phyloP scores from a whole-genome alignment of 1,139 yeast genomes.

The Sugiyamaella paludigena region DNA sequence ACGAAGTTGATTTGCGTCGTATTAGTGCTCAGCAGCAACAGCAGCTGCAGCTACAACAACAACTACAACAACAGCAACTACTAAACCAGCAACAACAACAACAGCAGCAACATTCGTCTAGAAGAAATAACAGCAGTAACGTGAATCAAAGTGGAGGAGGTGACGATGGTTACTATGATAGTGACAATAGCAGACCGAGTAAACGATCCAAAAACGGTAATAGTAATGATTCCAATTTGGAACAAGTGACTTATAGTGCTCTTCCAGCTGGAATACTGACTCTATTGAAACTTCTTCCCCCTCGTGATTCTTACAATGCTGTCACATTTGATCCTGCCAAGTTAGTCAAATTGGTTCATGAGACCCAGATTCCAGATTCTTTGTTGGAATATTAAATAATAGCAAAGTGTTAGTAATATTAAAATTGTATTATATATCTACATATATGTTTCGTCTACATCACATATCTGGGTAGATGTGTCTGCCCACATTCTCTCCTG shows the following conservation, averaged over 20 bases:
- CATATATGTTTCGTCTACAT: no score
- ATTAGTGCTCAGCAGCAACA: constrained; percentile 4
- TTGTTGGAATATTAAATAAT: not conserved
- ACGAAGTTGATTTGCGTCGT: constrained; percentile 42
- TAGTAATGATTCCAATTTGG: constrained; percentile 7
- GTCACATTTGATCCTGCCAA: constrained; percentile 30
- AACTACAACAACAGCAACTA: constrained; percentile 6
- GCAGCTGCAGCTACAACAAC: constrained; percentile 5
- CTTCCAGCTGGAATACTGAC: constrained; percentile 29
- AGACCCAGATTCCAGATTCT: constrained; percentile 22
- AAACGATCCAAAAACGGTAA: constrained; percentile 19
- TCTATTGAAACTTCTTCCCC: constrained; percentile 30
- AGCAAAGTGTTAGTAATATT: no score
- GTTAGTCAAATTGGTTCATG: constrained; percentile 25
- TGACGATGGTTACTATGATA: constrained; percentile 3
- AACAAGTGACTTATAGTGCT: constrained; percentile 12
- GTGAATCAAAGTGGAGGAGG: not conserved
- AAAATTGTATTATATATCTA: no score
- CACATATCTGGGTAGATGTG: no score
- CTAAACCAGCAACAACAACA: constrained; percentile 5
- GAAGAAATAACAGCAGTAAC: not conserved
- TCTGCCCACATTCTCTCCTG: no score
- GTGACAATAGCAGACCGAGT: constrained; percentile 15
- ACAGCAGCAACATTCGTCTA: constrained; percentile 8
- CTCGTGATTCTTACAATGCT: constrained; percentile 34